Percentiles rank a stretch among this genome's conserved stretches.
Conservation (phyloP, 2,329 filamentous ascomycete species). For the Aureobasidium vineae region DNA sequence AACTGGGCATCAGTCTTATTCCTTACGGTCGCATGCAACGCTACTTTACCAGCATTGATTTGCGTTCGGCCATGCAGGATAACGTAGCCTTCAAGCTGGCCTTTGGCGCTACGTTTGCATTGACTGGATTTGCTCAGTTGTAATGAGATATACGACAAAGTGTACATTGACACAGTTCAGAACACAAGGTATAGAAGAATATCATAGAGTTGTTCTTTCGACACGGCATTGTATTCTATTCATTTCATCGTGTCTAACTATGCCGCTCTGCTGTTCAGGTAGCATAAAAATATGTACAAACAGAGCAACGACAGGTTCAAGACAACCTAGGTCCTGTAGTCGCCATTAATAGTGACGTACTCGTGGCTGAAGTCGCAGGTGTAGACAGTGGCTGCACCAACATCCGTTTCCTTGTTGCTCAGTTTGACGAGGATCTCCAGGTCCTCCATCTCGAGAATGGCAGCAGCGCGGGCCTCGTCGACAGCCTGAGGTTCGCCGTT, state of each 20-base stretch:
- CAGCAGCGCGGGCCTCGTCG: slow-evolving; percentile 70
- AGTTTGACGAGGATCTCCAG: slow-evolving; percentile 74
- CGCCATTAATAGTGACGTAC: slow-evolving; percentile 69
- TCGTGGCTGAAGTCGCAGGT: slow-evolving; percentile 86
- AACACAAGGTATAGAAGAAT: neutral
- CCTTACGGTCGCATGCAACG: slow-evolving; percentile 51
- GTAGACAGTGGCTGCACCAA: slow-evolving; percentile 67
- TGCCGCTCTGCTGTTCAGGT: neutral
- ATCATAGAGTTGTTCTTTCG: neutral
- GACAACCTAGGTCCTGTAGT: slow-evolving; percentile 55
- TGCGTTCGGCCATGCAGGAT: slow-evolving; percentile 54
- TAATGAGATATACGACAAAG: neutral
- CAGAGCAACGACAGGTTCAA: neutral
- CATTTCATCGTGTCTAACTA: neutral
- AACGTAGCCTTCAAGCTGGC: slow-evolving; percentile 65
- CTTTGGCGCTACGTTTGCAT: slow-evolving; percentile 69
- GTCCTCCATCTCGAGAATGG: slow-evolving; percentile 76
- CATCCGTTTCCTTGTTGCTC: slow-evolving; percentile 50
- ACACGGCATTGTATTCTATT: too few relatives aligned
- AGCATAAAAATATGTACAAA: neutral
- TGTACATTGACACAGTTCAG: neutral
- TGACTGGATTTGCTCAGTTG: slow-evolving; percentile 60
- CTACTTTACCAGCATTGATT: slow-evolving; percentile 52
- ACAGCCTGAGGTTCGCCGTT: slow-evolving; percentile 77
- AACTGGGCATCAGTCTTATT: slow-evolving; percentile 52